These are phyloP conservation scores for Agrostemma githago DNA, from an alignment of 148 eudicot species.

Conservation along the genomic window DNA sequence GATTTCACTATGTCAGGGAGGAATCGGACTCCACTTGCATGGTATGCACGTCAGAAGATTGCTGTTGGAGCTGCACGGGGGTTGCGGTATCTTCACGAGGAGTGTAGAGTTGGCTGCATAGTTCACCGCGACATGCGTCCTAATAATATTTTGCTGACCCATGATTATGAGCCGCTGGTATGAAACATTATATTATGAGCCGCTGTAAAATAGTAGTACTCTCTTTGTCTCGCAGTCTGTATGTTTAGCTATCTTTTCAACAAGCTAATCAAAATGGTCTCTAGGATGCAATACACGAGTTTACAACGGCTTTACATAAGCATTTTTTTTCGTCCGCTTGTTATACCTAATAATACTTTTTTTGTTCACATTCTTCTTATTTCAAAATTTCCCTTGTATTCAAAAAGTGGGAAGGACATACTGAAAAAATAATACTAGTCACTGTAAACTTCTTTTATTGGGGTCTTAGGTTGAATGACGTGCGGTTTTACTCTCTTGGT, in stretches of 20 bases:
- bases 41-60: slow-evolving; percentile 62
- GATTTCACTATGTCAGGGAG: slow-evolving; percentile 44
- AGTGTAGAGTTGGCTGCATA: slow-evolving; percentile 76
- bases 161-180: slow-evolving; percentile 74
- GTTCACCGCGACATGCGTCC: slow-evolving; percentile 81
- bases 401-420: too few relatives aligned
- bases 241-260: neutral
- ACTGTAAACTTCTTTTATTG: too few relatives aligned
- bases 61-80: slow-evolving; percentile 78
- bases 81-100: slow-evolving; percentile 66
- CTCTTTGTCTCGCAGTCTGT: neutral
- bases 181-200: neutral
- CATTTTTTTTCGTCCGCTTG: too few relatives aligned
- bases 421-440: too few relatives aligned
- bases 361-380: too few relatives aligned
- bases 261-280: neutral
- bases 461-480: too few relatives aligned
- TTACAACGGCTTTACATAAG: too few relatives aligned
- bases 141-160: slow-evolving; percentile 71
- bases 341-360: too few relatives aligned
- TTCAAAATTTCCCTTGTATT: too few relatives aligned
- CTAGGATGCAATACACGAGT: too few relatives aligned
- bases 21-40: slow-evolving; percentile 42
- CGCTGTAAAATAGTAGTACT: neutral
- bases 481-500: neutral